These are phyloP conservation scores for Colletotrichum lentis DNA, from an alignment of 2,329 filamentous ascomycete genomes.

Conservation along the genomic window DNA sequence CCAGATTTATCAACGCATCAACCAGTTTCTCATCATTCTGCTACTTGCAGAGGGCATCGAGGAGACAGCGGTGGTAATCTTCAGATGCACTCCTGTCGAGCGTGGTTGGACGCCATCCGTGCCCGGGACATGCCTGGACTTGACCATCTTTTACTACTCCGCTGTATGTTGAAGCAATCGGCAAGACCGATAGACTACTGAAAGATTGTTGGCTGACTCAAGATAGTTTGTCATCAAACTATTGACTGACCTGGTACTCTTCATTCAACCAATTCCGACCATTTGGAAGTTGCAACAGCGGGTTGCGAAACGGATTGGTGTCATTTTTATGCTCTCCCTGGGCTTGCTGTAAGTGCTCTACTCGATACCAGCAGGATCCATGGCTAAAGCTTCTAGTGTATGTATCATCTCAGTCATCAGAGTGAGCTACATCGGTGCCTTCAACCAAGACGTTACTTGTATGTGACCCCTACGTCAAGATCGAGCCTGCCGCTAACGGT, in stretches of 20 bases:
- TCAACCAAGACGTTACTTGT: slow-evolving; percentile 43
- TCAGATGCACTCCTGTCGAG: slow-evolving; percentile 37
- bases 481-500: not conserved
- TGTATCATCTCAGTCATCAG: slow-evolving; percentile 44
- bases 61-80: slow-evolving; percentile 36
- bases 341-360: slow-evolving; percentile 41
- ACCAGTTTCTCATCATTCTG: slow-evolving; percentile 34
- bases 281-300: slow-evolving; percentile 49
- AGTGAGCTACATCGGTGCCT: slow-evolving; percentile 41
- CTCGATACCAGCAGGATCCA: not conserved
- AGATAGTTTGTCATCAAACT: slow-evolving; percentile 48
- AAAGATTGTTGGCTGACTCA: not conserved
- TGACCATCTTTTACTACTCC: slow-evolving; percentile 42
- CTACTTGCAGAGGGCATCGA: slow-evolving; percentile 35
- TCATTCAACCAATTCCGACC: slow-evolving; percentile 50
- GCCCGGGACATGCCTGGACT: slow-evolving; percentile 41
- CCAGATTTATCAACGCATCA: slow-evolving; percentile 30
- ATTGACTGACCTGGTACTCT: slow-evolving; percentile 48
- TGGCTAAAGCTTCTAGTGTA: slow-evolving; percentile 35
- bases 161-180: slow-evolving; percentile 1
- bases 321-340: slow-evolving; percentile 44
- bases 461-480: slow-evolving; percentile 11
- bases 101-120: slow-evolving; percentile 36
- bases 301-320: slow-evolving; percentile 42
- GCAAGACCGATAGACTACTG: not conserved